Base-by-base conservation (phyloP, 768 basidiomycete genomes). In the Multifurca ochricompacta region DNA sequence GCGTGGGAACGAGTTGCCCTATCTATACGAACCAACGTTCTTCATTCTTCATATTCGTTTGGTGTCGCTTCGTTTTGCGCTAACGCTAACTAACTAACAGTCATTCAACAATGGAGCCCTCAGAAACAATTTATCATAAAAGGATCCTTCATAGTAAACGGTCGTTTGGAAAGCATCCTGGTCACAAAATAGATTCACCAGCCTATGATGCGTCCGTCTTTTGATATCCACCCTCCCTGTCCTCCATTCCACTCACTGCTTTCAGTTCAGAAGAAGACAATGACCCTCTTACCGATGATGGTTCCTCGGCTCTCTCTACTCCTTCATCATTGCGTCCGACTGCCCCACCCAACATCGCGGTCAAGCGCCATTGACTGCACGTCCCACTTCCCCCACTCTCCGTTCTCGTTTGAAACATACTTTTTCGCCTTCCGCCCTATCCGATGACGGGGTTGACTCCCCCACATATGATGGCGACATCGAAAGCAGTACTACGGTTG, bases 391-490 rank as follows among this genome's bases (percentile, higher is more conserved):
- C 31, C 62, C 64, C 27, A 36, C 58, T 16, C 54, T 59, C 56
- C 48, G 59, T n/a, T 62, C 53, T 31, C 59, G 61, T 23, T 48
- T 54, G 54, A 63, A 63, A 19, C 62, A 65, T 45, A 82, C 82
- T 47, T 74, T 83, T 10, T 61, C 66, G 41, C 53, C 61, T 36
- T 37, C 59, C 42, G 44, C 62, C 56, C 67, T 84, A 54, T 82
- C 80, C 18, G 85, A 87, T 61, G 83, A 82, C 37, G 83, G 87
- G 50, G 77, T 85, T 8, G 90, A 91, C 66, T 89, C 86, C 0
- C 90, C 89, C 7, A 91, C 89, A 0, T 91, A 93, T 68, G 91
- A 93, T 64, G 91, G 91, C 52, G 91, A 93, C 69, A 76, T 93
- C 52, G 91, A 92, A 66, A 85, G 82, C 41, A 83, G 81, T 62